Percentiles rank a stretch among this genome's conserved stretches.
Conservation (phyloP, 306 rosid genomes). For the Malus sieversii region DNA sequence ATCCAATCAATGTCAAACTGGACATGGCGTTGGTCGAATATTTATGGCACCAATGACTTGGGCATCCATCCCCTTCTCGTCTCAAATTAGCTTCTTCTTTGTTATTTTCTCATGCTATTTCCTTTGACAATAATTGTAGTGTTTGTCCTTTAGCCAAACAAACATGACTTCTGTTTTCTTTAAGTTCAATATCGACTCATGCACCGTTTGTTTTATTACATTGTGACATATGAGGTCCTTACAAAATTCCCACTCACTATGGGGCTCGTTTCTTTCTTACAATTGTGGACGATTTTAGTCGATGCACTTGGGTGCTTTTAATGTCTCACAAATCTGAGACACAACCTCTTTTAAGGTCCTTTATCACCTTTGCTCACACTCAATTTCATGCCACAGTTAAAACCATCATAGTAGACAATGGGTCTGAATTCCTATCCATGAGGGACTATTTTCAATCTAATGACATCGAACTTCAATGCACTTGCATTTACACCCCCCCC, state of each 20-base stretch:
- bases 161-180: not conserved
- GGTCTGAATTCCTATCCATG: no score
- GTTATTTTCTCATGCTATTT: not conserved
- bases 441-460: no score
- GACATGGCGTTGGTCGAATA: no score
- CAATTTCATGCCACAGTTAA: no score
- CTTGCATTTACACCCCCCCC: no score
- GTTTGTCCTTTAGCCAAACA: conserved; percentile 12
- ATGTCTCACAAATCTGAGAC: no score
- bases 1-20: no score
- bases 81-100: not conserved
- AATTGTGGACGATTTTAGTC: not conserved
- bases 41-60: not conserved
- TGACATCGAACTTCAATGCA: no score
- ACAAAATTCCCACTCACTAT: not conserved
- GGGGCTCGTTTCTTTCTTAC: not conserved
- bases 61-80: not conserved
- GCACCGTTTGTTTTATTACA: conserved; percentile 3
- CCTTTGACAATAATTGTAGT: not conserved
- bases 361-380: not conserved
- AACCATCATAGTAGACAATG: no score
- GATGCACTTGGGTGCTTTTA: no score
- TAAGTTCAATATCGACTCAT: not conserved
- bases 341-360: not conserved
- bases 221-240: not conserved